phyloP scores from a whole-genome alignment of 2,329 filamentous ascomycete genomes.

The Chalaropsis ovoidea region DNA sequence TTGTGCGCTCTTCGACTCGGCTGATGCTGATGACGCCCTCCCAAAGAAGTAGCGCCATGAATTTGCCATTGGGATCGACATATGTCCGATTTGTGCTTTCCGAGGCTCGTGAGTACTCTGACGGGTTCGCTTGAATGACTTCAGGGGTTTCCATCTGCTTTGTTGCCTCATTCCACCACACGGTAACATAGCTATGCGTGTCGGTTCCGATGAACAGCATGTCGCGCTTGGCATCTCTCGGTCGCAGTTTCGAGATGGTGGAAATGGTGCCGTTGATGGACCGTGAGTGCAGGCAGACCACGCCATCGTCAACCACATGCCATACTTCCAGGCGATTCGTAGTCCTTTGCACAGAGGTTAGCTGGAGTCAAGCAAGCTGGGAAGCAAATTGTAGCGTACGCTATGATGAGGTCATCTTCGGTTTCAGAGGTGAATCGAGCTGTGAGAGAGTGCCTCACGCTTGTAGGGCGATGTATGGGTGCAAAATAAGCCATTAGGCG shows the following conservation, averaged over 20 bases:
- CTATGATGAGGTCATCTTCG: conserved; percentile 74
- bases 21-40: conserved; percentile 49
- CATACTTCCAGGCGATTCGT: conserved; percentile 81
- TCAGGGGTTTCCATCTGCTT: conserved; percentile 43
- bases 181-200: conserved; percentile 78
- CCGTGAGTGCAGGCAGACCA: conserved; percentile 56
- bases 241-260: conserved; percentile 70
- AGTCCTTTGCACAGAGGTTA: conserved; percentile 47
- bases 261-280: conserved; percentile 76
- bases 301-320: conserved; percentile 53
- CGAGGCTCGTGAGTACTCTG: conserved; percentile 59
- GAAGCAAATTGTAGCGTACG: conserved; percentile 43
- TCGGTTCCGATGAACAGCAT: conserved; percentile 90
- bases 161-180: conserved; percentile 62
- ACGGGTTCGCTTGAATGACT: conserved; percentile 44
- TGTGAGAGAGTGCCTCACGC: conserved; percentile 78
- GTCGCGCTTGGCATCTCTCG: conserved; percentile 63
- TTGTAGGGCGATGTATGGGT: conserved; percentile 85
- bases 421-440: conserved; percentile 63
- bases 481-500: conserved; percentile 78
- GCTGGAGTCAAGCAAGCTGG: conserved; percentile 24
- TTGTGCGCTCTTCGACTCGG: conserved; percentile 36
- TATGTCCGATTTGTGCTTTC: conserved; percentile 75
- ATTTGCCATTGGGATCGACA: conserved; percentile 66
- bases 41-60: conserved; percentile 50